A percentile compares a stretch with the other conserved stretches of the same genome.
phyloP scores from a whole-genome alignment of 148 eudicot genomes.

The Rhododendron griersonianum region DNA sequence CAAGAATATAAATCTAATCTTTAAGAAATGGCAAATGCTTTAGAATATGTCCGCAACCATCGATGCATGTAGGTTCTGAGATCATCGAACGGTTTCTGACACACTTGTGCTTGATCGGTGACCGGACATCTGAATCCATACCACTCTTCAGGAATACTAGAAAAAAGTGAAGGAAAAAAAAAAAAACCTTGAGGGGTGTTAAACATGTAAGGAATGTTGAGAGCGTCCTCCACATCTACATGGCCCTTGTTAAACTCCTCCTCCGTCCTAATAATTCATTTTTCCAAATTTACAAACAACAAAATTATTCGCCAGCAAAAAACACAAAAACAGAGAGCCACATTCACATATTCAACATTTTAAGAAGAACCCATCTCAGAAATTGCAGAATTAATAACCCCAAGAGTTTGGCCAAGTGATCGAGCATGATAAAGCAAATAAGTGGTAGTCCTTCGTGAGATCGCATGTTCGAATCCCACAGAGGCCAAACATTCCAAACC shows the following conservation, averaged over 20 bases:
- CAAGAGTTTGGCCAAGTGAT: too few relatives aligned
- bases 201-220: constrained; percentile 65
- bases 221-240: constrained; percentile 29
- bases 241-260: constrained; percentile 56
- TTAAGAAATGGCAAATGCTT: too few relatives aligned
- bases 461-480: background rate
- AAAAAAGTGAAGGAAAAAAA: background rate
- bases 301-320: background rate
- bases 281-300: background rate
- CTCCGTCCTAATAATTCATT: constrained; percentile 39
- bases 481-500: background rate
- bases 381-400: background rate
- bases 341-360: background rate
- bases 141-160: too few relatives aligned
- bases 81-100: too few relatives aligned
- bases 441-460: too few relatives aligned
- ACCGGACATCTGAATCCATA: too few relatives aligned
- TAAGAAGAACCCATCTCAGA: background rate
- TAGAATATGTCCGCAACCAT: too few relatives aligned
- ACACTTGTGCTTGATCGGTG: too few relatives aligned
- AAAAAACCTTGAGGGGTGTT: constrained; percentile 42
- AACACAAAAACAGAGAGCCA: background rate
- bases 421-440: background rate
- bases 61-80: too few relatives aligned
- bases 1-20: too few relatives aligned